A percentile compares a stretch with the other conserved stretches of the same genome.
Conservation (phyloP, 345 rosid species). For the Kernera saxatilis region DNA sequence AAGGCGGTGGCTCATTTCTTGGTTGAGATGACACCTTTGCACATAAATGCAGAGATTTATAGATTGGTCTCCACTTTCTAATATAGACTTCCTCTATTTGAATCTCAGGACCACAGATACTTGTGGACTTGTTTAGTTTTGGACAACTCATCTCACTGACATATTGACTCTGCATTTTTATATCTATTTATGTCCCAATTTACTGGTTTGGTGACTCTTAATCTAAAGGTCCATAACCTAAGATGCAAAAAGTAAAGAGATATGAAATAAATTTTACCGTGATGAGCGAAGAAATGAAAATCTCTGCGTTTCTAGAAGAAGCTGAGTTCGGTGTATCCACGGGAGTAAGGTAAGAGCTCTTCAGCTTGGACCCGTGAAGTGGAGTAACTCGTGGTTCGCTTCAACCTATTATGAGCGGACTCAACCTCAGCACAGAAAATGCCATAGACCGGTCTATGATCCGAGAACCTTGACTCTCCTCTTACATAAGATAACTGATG, state of each 20-base stretch:
- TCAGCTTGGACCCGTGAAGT: slow-evolving; percentile 83
- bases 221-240: not conserved
- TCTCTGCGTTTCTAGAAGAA: slow-evolving; percentile 48
- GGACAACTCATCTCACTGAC: slow-evolving; percentile 28
- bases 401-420: slow-evolving; percentile 65
- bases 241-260: slow-evolving; percentile 1
- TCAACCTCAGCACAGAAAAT: slow-evolving; percentile 93
- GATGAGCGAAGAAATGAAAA: not conserved
- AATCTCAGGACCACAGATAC: slow-evolving; percentile 27
- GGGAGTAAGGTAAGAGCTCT: slow-evolving; percentile 89
- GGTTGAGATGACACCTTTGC: slow-evolving; percentile 18
- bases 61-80: slow-evolving; percentile 22
- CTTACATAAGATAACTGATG: slow-evolving; percentile 87
- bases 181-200: not conserved
- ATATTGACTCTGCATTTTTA: not conserved
- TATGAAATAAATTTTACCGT: slow-evolving; percentile 17
- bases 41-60: slow-evolving; percentile 23
- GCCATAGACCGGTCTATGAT: slow-evolving; percentile 97
- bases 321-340: slow-evolving; percentile 93
- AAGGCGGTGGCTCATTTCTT: slow-evolving; percentile 1
- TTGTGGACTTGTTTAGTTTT: slow-evolving; percentile 13
- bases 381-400: slow-evolving; percentile 75
- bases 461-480: slow-evolving; percentile 94
- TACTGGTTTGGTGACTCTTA: not conserved
- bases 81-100: slow-evolving; percentile 11